These are phyloP conservation scores for Trichoderma gamsii DNA, from an alignment of 495 filamentous ascomycete species.

Conservation along the genomic window DNA sequence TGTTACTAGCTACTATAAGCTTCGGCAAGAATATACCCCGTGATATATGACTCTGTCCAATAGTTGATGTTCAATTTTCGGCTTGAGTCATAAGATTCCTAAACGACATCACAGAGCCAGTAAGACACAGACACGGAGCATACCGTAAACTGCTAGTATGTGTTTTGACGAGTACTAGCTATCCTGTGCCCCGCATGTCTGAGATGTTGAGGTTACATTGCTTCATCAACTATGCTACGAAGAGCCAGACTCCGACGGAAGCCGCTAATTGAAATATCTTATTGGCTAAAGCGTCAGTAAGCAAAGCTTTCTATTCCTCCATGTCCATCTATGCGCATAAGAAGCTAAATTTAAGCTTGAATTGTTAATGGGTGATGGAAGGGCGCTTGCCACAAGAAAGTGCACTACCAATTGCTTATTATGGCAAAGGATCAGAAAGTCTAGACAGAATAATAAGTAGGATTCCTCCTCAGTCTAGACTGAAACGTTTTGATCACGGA, in stretches of 20 bases:
- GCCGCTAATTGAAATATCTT: background rate
- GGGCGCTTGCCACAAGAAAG: too few species aligned
- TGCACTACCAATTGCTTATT: too few species aligned
- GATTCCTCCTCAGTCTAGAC: too few species aligned
- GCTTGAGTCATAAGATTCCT: background rate
- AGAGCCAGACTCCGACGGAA: background rate
- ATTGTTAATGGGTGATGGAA: too few species aligned
- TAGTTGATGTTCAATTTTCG: background rate
- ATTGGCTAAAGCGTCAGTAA: background rate
- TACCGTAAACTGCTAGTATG: background rate
- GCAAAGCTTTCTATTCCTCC: background rate
- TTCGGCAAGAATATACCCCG: background rate
- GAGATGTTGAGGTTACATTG: background rate
- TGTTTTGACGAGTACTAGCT: background rate
- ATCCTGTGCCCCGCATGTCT: background rate
- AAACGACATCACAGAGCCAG: background rate
- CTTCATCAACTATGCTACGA: background rate
- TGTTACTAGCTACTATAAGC: background rate
- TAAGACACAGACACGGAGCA: background rate
- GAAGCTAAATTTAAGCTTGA: background rate
- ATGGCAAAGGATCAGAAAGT: too few species aligned
- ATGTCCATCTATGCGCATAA: background rate
- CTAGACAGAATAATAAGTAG: too few species aligned
- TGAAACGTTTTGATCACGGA: too few species aligned
- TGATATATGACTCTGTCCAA: background rate